These are phyloP conservation scores for Edaphochlamys debaryana DNA, from an alignment of 139 green algal genomes.

Conservation along the genomic window DNA sequence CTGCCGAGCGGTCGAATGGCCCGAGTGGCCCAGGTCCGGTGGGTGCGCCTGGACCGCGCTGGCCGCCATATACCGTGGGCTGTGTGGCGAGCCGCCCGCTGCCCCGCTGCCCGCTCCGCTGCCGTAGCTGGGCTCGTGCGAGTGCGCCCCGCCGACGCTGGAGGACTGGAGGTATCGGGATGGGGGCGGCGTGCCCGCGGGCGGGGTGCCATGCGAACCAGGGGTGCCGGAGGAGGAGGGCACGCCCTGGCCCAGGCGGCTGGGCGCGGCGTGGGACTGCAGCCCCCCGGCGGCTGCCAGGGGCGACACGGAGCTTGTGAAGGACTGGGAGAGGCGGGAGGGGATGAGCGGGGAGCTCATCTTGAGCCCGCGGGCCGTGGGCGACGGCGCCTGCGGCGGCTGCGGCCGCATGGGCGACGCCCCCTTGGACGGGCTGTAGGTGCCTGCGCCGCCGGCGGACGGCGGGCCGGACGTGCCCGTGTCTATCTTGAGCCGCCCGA, in stretches of 20 bases:
- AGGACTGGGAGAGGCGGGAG: conserved; percentile 30
- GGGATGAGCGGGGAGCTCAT: conserved; percentile 32
- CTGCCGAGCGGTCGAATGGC: too few species aligned
- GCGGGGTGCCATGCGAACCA: too few species aligned
- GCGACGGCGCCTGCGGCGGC: conserved; percentile 29
- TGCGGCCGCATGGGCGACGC: conserved; percentile 11
- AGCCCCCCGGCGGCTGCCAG: not conserved
- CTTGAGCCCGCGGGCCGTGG: conserved; percentile 5
- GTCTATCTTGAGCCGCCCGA: too few species aligned
- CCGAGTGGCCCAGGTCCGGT: not conserved
- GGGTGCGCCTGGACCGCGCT: not conserved
- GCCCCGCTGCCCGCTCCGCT: not conserved
- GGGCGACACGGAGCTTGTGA: conserved; percentile 28
- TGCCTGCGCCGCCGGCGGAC: too few species aligned
- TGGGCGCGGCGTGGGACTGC: not conserved
- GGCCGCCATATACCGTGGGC: not conserved
- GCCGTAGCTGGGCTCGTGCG: too few species aligned
- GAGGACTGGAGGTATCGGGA: not conserved
- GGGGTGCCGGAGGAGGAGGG: too few species aligned
- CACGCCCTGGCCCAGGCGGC: not conserved
- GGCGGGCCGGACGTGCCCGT: too few species aligned
- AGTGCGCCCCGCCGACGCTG: too few species aligned
- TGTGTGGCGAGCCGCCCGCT: not conserved
- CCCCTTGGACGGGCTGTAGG: not conserved
- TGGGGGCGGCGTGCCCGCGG: too few species aligned